Evolutionary conservation across 805 yeast species (phyloP).

Genomic region (Saccharomycopsis javanensis): DNA sequence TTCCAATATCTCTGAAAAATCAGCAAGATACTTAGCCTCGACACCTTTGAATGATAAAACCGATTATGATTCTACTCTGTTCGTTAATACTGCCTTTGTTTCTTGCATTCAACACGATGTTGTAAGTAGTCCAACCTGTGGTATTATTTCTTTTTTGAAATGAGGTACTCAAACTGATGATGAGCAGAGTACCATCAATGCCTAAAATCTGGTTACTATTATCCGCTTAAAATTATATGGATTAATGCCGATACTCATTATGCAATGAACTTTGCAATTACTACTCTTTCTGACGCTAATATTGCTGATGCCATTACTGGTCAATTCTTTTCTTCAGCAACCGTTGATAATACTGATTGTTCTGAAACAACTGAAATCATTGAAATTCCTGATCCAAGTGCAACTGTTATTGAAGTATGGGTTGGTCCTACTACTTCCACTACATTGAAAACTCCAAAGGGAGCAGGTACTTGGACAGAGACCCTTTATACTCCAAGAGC

Average conservation of each 20-base stretch:
- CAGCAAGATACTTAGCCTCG: no score
- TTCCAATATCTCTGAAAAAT: no score
- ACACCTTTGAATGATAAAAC: no score
- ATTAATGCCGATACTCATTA: constrained; percentile 20
- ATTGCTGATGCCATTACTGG: not conserved
- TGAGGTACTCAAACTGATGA: no score
- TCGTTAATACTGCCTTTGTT: constrained; percentile 23
- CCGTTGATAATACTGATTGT: not conserved
- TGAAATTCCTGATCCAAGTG: not conserved
- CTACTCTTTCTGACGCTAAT: constrained; percentile 5
- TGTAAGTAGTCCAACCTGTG: not conserved
- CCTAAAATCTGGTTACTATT: constrained; percentile 24
- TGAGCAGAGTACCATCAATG: constrained; percentile 4
- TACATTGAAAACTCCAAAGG: not conserved
- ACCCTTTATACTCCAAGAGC: no score
- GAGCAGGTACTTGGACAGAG: no score
- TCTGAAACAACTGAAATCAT: constrained; percentile 4
- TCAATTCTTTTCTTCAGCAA: not conserved
- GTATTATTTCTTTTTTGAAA: not conserved
- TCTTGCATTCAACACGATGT: constrained; percentile 25
- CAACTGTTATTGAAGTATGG: constrained; percentile 2
- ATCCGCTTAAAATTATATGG: constrained; percentile 25
- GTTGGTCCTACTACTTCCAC: constrained; percentile 6
- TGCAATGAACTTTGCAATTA: constrained; percentile 15
- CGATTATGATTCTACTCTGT: not conserved